Percentiles rank a stretch among this genome's conserved stretches.
phyloP scores from a whole-genome alignment of 768 basidiomycete genomes.

The Psilocybe tampanensis region DNA sequence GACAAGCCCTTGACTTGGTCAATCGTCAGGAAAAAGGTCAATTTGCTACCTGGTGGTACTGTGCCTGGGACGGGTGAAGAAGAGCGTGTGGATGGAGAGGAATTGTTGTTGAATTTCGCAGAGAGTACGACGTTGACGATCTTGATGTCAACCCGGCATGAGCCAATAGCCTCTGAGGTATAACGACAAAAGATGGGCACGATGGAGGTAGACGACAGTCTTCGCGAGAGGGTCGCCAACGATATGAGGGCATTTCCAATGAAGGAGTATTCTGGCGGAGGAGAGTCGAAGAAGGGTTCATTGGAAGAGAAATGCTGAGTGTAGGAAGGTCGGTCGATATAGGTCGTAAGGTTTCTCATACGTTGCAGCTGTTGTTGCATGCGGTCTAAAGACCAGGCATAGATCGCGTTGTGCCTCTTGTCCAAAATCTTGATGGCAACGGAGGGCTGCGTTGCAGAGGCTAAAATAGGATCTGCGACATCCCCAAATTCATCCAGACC shows the following conservation, averaged over 20 bases:
- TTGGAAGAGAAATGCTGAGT: slow-evolving; percentile 93
- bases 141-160: slow-evolving; percentile 86
- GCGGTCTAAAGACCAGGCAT: slow-evolving; percentile 89
- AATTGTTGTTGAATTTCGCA: slow-evolving; percentile 63
- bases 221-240: slow-evolving; percentile 77
- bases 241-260: slow-evolving; percentile 87
- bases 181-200: slow-evolving; percentile 93
- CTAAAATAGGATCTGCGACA: slow-evolving; percentile 80
- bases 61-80: slow-evolving; percentile 73
- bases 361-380: slow-evolving; percentile 87
- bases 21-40: slow-evolving; percentile 83
- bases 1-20: slow-evolving; percentile 90
- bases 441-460: slow-evolving; percentile 75
- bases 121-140: slow-evolving; percentile 71
- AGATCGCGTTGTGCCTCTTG: slow-evolving; percentile 82
- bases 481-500: slow-evolving; percentile 93
- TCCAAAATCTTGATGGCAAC: slow-evolving; percentile 93
- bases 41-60: slow-evolving; percentile 75
- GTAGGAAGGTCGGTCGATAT: slow-evolving; percentile 91
- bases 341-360: slow-evolving; percentile 91
- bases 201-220: slow-evolving; percentile 70
- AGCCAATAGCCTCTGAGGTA: slow-evolving; percentile 94
- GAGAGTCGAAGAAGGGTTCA: slow-evolving; percentile 90
- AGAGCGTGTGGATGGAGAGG: slow-evolving; percentile 68
- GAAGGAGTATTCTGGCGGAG: slow-evolving; percentile 89